Base-by-base conservation (phyloP, 192 early-diverging fungal genomes). In the Paraglomus brasilianum region DNA sequence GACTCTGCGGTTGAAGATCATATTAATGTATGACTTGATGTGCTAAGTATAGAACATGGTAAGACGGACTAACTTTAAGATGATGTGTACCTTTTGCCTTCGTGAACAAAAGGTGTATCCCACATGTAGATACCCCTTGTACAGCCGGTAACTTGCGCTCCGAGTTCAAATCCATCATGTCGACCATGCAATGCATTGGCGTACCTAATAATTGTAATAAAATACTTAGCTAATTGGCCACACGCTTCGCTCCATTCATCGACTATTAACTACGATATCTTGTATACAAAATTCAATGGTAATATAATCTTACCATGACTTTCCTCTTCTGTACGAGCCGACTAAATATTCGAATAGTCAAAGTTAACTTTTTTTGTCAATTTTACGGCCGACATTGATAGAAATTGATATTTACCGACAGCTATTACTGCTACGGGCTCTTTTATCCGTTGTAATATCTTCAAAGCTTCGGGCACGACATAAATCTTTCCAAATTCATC, bases 41-140 rank as follows among this genome's bases (percentile, higher is more conserved):
- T 2, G 30, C 30, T 30, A 30, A 30, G 1, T 30, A 30, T 30
- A 30, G 30, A 30, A 30, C 3, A 30, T 30, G 1, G 30, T 30
- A 30, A 30, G 30, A 30, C 30, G 30, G 30, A 30, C 30, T 30
- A 30, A 30, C 1, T 30, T 1, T 30, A 30, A 30, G n/a, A 30
- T 30, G 3, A 30, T 30, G 30, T 30, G 30, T 30, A 30, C 30
- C 30, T 10, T 40, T 56, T 69, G 42, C 50, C 66, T 7, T 69
- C 13, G 42, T 51, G 11, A 24, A 42, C 5, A 14, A 69, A 69
- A 9, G 66, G 66, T 15, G 36, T 55, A 56, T 46, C 36, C 66
- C 66, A 69, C 66, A 69, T 69, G 36, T 69, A 15, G 8, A 69
- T 69, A 44, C 66, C 66, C 11, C 41, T 15, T 15, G 66, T 69